A percentile compares a stretch with the other conserved stretches of the same genome.
phyloP scores from a whole-genome alignment of 2,329 filamentous ascomycete species.

The Aspergillus thermomutatus region DNA sequence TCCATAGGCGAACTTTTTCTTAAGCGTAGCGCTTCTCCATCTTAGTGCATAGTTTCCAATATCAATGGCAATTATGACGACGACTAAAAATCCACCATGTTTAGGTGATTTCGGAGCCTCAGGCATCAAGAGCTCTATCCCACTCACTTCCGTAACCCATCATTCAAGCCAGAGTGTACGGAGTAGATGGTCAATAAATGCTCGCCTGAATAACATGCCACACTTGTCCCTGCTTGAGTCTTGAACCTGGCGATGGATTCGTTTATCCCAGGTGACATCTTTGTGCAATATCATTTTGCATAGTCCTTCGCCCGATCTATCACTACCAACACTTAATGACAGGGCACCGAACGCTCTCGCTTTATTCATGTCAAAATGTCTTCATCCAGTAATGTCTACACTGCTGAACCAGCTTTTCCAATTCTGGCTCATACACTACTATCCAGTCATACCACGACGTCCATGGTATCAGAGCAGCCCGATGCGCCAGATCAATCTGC shows the following conservation, averaged over 20 bases:
- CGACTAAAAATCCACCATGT: too few species aligned
- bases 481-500: neutral
- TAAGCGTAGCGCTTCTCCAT: neutral
- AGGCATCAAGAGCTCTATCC: neutral
- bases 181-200: neutral
- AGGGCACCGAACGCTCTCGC: neutral
- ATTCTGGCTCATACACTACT: constrained; percentile 31
- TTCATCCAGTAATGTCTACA: constrained; percentile 17
- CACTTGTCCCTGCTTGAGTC: neutral
- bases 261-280: neutral
- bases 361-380: constrained; percentile 12
- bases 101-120: neutral
- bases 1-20: neutral
- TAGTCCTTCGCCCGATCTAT: neutral
- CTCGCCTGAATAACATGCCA: neutral
- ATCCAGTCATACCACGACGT: neutral
- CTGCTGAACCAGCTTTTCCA: constrained; percentile 29
- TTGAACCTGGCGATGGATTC: neutral
- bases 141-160: neutral
- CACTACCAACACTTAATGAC: neutral
- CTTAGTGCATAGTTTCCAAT: neutral
- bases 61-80: neutral
- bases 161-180: neutral
- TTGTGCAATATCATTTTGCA: neutral
- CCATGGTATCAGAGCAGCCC: neutral